These are phyloP conservation scores for Protomyces gravidus DNA, from an alignment of 1,139 yeast species.

Conservation along the genomic window DNA sequence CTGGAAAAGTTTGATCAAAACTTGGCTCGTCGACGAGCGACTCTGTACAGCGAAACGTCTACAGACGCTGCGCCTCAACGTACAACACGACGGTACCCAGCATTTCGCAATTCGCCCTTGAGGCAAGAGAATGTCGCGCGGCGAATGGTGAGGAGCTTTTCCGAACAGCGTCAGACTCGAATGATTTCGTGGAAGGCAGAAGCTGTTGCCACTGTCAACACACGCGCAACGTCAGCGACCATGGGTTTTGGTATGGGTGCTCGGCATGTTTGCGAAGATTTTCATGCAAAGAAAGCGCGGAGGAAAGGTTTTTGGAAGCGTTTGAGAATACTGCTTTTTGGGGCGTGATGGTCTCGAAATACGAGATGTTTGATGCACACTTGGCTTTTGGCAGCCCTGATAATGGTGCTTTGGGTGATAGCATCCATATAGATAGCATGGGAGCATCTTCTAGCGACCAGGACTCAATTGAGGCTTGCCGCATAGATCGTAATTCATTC, in stretches of 20 bases:
- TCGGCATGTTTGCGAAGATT: not conserved
- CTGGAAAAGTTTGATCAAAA: not conserved
- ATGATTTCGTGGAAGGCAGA: not conserved
- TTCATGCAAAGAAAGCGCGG: not conserved
- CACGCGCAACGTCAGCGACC: not conserved
- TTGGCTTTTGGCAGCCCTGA: too few species aligned
- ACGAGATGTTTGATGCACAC: too few species aligned
- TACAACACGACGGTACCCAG: not conserved
- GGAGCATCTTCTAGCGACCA: too few species aligned
- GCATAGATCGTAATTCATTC: too few species aligned
- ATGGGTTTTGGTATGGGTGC: not conserved
- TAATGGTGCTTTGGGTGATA: too few species aligned
- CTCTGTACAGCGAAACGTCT: not conserved
- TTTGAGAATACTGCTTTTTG: not conserved
- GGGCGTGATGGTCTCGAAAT: too few species aligned
- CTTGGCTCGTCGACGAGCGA: not conserved
- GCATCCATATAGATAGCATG: too few species aligned
- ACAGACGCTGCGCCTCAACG: not conserved
- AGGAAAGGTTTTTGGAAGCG: not conserved
- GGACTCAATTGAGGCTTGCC: too few species aligned
- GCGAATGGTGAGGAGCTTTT: not conserved
- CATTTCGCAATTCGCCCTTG: not conserved
- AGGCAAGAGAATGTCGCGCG: not conserved
- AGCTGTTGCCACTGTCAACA: not conserved
- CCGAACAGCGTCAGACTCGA: not conserved